Percentiles rank a stretch among this genome's conserved stretches.
Evolutionary conservation across 805 yeast genomes (phyloP).

Genomic region (Sungouiella thailandica): DNA sequence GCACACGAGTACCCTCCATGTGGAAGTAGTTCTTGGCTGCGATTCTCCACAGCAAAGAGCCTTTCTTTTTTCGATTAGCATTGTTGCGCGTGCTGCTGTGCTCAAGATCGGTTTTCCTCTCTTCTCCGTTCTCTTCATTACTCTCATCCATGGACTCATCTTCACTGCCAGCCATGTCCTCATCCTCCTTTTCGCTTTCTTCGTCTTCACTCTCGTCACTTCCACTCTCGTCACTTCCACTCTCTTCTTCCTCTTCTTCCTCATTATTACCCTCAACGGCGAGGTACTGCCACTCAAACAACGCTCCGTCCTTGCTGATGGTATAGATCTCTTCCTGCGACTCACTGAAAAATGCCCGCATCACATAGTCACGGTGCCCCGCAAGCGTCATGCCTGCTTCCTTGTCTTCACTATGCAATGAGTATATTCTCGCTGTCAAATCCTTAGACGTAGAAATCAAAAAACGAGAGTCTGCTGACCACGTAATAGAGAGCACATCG

Average conservation of each 20-base stretch:
- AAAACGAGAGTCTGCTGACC: conserved; percentile 91
- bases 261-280: conserved; percentile 39
- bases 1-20: conserved; percentile 58
- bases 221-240: conserved; percentile 1
- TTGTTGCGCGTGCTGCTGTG: no score
- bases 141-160: conserved; percentile 13
- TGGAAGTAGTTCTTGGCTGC: conserved; percentile 70
- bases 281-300: conserved; percentile 86
- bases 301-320: conserved; percentile 90
- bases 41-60: conserved; percentile 73
- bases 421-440: conserved; percentile 80
- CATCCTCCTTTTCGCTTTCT: conserved; percentile 25
- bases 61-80: no score
- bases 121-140: conserved; percentile 24
- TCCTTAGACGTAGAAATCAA: conserved; percentile 84
- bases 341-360: conserved; percentile 81
- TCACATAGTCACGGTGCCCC: conserved; percentile 88
- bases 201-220: conserved; percentile 2
- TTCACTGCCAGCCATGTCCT: conserved; percentile 30
- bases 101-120: no score
- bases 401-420: conserved; percentile 62
- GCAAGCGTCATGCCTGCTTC: conserved; percentile 79
- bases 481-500: conserved; percentile 69
- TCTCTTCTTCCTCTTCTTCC: conserved; percentile 22
- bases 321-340: conserved; percentile 89